phyloP scores from a whole-genome alignment of 1,284 basidiomycete genomes.

The Violaceomyces palustris region DNA sequence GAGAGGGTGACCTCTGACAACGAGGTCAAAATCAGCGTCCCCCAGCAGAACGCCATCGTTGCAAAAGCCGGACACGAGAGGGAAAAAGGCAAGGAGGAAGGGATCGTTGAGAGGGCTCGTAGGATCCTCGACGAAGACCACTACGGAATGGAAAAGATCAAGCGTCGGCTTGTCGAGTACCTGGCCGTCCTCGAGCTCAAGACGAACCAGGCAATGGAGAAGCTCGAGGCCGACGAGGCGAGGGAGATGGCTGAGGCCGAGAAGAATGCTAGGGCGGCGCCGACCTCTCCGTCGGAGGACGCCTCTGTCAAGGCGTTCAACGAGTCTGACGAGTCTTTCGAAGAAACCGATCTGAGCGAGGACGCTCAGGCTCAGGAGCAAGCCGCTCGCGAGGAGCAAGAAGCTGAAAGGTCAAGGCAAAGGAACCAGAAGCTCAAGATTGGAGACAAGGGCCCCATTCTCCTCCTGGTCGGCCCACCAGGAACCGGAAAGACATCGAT shows the following conservation, averaged over 20 bases:
- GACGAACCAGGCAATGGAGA: slow-evolving; percentile 45
- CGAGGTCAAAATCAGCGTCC: slow-evolving; percentile 8
- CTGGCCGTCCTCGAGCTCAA: slow-evolving; percentile 55
- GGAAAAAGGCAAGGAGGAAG: slow-evolving; percentile 17
- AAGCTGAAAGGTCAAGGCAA: slow-evolving; percentile 18
- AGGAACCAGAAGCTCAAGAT: slow-evolving; percentile 31
- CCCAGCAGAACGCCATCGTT: neutral
- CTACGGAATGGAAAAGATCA: slow-evolving; percentile 56
- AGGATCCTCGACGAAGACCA: slow-evolving; percentile 55
- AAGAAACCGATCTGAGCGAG: slow-evolving; percentile 10
- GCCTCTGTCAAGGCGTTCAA: too few relatives aligned
- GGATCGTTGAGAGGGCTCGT: slow-evolving; percentile 43
- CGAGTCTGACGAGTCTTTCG: neutral
- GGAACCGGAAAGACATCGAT: slow-evolving; percentile 52
- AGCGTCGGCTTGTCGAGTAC: slow-evolving; percentile 55
- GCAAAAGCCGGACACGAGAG: slow-evolving; percentile 2
- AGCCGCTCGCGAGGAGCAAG: slow-evolving; percentile 10
- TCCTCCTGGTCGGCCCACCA: slow-evolving; percentile 61
- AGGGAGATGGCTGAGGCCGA: slow-evolving; percentile 13
- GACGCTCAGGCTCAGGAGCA: slow-evolving; percentile 7
- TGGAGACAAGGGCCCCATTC: slow-evolving; percentile 66
- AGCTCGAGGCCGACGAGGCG: slow-evolving; percentile 30
- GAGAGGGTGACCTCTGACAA: slow-evolving; percentile 43
- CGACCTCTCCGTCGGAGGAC: neutral
- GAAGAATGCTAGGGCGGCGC: slow-evolving; percentile 9